Conservation (phyloP, 352 stramenopile genomes). For the Peronospora tabacina region DNA sequence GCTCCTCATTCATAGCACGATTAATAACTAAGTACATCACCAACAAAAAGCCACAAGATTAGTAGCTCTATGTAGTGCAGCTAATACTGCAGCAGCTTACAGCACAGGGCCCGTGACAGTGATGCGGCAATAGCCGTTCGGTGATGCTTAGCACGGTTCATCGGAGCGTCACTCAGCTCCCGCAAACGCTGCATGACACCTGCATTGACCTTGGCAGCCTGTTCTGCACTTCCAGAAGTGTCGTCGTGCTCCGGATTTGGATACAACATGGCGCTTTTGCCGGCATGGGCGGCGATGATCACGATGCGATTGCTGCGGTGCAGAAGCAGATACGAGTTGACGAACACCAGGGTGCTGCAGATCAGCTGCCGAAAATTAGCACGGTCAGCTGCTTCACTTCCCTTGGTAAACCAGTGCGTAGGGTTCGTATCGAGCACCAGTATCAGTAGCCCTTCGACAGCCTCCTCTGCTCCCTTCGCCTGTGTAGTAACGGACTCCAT, state of each 20-base stretch:
- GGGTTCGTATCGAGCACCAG: constrained; percentile 79
- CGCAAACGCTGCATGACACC: constrained; percentile 63
- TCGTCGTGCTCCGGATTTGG: constrained; percentile 57
- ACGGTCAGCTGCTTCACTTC: constrained; percentile 22
- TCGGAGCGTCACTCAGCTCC: constrained; percentile 38
- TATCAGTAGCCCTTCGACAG: constrained; percentile 57
- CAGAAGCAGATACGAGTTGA: constrained; percentile 82
- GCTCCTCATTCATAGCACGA: constrained; percentile 68
- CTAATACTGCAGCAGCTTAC: constrained; percentile 31
- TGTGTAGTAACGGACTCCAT: constrained; percentile 11
- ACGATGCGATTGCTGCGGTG: constrained; percentile 83
- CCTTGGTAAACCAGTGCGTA: constrained; percentile 51
- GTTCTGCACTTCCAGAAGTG: constrained; percentile 57
- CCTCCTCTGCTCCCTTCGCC: constrained; percentile 15
- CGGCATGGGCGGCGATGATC: constrained; percentile 72
- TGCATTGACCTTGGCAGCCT: constrained; percentile 64
- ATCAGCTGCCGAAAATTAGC: constrained; percentile 56
- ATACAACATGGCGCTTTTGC: constrained; percentile 66
- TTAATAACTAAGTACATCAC: constrained; percentile 63
- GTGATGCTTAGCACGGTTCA: constrained; percentile 51
- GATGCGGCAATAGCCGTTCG: constrained; percentile 65
- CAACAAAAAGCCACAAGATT: constrained; percentile 2
- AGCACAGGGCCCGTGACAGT: constrained; percentile 74
- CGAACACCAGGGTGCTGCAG: constrained; percentile 72
- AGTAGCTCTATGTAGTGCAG: background rate